Evolutionary conservation across 108 stramenopile species (phyloP).

Genomic region (Cylindrotheca closterium): DNA sequence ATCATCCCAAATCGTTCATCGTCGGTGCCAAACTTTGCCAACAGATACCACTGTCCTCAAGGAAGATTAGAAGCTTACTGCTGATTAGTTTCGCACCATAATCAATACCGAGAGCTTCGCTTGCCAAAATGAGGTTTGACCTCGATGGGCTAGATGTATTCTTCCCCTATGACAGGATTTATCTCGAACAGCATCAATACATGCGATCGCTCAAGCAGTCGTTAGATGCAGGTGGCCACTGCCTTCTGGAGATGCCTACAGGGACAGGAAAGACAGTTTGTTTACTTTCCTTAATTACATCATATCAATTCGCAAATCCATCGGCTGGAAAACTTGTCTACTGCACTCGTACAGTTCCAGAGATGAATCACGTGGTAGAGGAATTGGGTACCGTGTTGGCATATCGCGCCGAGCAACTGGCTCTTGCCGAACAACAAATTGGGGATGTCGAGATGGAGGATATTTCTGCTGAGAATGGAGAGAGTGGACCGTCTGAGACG

Average conservation of each 20-base stretch:
- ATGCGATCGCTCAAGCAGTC: constrained; percentile 98
- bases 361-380: constrained; percentile 98
- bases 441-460: constrained; percentile 38
- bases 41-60: too few species aligned
- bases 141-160: constrained; percentile 97
- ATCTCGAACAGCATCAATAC: constrained; percentile 98
- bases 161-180: constrained; percentile 97
- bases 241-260: constrained; percentile 98
- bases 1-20: too few species aligned
- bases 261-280: constrained; percentile 82
- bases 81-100: too few species aligned
- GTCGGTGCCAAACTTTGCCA: too few species aligned
- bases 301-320: constrained; percentile 94
- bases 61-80: too few species aligned
- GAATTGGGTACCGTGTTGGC: constrained; percentile 92
- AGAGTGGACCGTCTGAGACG: neutral
- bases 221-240: constrained; percentile 97
- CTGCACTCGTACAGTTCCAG: constrained; percentile 99
- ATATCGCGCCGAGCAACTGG: constrained; percentile 83
- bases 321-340: constrained; percentile 96
- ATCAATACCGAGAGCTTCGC: too few species aligned
- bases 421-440: constrained; percentile 7
- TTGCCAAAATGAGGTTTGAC: constrained; percentile 89
- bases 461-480: neutral
- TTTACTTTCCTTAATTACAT: constrained; percentile 94